Evolutionary conservation across 495 filamentous ascomycete species (phyloP).

Genomic region (Penicillium tannophilum): DNA sequence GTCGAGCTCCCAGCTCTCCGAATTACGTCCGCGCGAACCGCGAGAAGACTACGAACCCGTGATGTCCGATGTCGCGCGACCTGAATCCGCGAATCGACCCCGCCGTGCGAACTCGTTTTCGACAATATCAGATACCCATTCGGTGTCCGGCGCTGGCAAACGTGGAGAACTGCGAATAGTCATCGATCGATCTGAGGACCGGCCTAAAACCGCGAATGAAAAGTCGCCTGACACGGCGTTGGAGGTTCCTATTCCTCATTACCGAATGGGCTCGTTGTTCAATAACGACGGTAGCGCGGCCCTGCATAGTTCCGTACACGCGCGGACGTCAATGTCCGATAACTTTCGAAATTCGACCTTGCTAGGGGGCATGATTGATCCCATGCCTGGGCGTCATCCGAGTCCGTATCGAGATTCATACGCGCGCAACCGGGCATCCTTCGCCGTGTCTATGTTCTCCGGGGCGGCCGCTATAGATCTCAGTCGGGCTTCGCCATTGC

Average conservation of each 20-base stretch:
- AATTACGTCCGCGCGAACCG: conserved; percentile 41
- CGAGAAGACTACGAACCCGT: conserved; percentile 34
- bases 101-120: conserved; percentile 67
- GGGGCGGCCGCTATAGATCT: conserved; percentile 44
- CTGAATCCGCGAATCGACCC: conserved; percentile 29
- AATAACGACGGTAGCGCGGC: conserved; percentile 76
- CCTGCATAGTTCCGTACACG: conserved; percentile 73
- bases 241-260: conserved; percentile 83
- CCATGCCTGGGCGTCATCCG: conserved; percentile 21
- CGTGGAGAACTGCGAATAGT: conserved; percentile 76
- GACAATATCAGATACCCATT: conserved; percentile 56
- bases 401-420: conserved; percentile 30
- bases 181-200: conserved; percentile 72
- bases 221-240: conserved; percentile 56
- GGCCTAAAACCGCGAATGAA: conserved; percentile 70
- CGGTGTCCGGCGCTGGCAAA: conserved; percentile 32
- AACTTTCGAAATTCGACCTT: conserved; percentile 53
- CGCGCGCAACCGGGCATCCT: conserved; percentile 34
- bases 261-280: conserved; percentile 82
- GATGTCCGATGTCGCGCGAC: conserved; percentile 26
- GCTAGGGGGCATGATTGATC: conserved; percentile 30
- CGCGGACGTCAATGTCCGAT: conserved; percentile 54
- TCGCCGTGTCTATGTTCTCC: conserved; percentile 51
- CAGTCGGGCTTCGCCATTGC: conserved; percentile 30
- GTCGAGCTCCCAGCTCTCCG: conserved; percentile 53